phyloP scores from a whole-genome alignment of 331 rosid genomes.

The Telfairia occidentalis region DNA sequence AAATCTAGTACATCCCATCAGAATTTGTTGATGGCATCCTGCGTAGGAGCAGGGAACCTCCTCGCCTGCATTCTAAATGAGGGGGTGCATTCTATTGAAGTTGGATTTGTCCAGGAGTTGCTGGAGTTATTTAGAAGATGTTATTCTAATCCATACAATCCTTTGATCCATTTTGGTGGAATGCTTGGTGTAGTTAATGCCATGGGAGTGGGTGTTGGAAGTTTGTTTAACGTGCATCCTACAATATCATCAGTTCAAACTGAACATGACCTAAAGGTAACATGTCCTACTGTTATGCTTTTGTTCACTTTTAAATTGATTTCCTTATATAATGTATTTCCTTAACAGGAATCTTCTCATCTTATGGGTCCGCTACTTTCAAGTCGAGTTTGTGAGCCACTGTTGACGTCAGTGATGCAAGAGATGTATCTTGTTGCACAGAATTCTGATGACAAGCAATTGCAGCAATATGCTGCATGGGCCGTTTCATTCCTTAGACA shows the following conservation, averaged over 20 bases:
- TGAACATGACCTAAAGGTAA: slow-evolving; percentile 49
- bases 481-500: slow-evolving; percentile 60
- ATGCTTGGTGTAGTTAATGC: slow-evolving; percentile 83
- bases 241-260: slow-evolving; percentile 25
- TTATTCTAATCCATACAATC: slow-evolving; percentile 58
- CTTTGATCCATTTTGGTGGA: slow-evolving; percentile 72
- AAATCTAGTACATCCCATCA: slow-evolving; percentile 45
- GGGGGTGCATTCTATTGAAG: slow-evolving; percentile 58
- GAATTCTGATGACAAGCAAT: slow-evolving; percentile 59
- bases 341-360: slow-evolving; percentile 46
- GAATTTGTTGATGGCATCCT: slow-evolving; percentile 77
- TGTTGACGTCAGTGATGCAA: slow-evolving; percentile 68
- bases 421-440: slow-evolving; percentile 91
- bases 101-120: slow-evolving; percentile 40
- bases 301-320: background rate
- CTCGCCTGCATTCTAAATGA: slow-evolving; percentile 49
- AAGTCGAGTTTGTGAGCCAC: slow-evolving; percentile 42
- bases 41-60: slow-evolving; percentile 82
- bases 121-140: slow-evolving; percentile 69
- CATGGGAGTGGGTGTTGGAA: slow-evolving; percentile 71
- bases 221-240: slow-evolving; percentile 37
- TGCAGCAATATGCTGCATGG: slow-evolving; percentile 87
- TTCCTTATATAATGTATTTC: slow-evolving; percentile 16
- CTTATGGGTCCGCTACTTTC: slow-evolving; percentile 59
- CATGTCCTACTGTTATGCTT: slow-evolving; percentile 1